Conservation (phyloP, 306 rosid species). For the Rosa multiflora region DNA sequence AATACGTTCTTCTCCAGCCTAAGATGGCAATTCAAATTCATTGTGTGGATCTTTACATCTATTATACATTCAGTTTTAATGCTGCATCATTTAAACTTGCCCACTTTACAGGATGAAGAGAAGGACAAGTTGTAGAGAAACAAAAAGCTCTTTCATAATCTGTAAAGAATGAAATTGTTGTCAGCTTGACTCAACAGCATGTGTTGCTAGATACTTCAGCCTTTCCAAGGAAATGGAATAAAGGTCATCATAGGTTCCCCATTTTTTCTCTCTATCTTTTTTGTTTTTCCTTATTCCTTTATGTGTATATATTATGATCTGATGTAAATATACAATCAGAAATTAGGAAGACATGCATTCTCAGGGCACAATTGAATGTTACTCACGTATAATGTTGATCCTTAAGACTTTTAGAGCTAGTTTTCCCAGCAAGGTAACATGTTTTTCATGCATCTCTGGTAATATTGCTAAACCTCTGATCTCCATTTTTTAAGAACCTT, state of each 20-base stretch:
- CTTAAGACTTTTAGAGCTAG: not conserved
- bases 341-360: not conserved
- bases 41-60: not conserved
- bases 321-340: not conserved
- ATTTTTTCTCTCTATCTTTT: not conserved
- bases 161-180: not conserved
- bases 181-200: not conserved
- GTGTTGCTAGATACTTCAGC: not conserved
- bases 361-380: not conserved
- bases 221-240: not conserved
- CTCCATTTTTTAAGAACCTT: not conserved
- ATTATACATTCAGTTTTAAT: not conserved
- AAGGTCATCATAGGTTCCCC: not conserved
- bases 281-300: not conserved
- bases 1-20: not conserved
- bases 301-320: not conserved
- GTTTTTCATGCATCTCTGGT: not conserved
- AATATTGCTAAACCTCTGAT: not conserved
- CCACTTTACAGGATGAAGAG: not conserved
- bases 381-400: not conserved
- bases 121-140: not conserved
- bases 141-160: not conserved
- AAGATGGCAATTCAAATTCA: not conserved
- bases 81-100: not conserved
- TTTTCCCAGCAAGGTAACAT: not conserved